Conservation (phyloP, 73 alveolate genomes). For the Durusdinium trenchii region DNA sequence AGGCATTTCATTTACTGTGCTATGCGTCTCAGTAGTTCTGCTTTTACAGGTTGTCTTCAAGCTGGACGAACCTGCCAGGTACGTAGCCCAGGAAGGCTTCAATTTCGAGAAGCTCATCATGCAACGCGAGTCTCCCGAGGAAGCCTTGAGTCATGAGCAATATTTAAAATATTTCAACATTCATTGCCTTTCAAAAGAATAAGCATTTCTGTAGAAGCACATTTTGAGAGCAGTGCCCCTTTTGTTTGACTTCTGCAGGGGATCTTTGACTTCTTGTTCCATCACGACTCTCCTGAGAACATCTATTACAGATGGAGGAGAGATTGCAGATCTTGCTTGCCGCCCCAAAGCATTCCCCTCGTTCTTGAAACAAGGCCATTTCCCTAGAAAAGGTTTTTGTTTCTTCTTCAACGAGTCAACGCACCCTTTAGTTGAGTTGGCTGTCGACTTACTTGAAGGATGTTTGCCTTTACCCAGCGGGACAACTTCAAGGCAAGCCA, state of each 20-base stretch:
- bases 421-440: neutral
- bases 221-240: neutral
- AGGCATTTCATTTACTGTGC: neutral
- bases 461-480: constrained; percentile 72
- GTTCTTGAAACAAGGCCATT: too few relatives aligned
- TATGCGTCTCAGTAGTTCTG: neutral
- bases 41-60: neutral
- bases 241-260: neutral
- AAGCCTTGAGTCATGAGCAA: neutral
- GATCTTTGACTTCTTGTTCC: constrained; percentile 64
- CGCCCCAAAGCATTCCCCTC: neutral
- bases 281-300: constrained; percentile 82
- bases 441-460: neutral
- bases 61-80: neutral
- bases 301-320: constrained; percentile 82
- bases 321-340: neutral
- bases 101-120: constrained; percentile 81
- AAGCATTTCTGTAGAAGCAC: neutral
- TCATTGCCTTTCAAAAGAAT: too few relatives aligned
- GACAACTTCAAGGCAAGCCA: constrained; percentile 74
- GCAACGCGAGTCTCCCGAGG: constrained; percentile 95
- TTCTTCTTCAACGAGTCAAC: neutral
- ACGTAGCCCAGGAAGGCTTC: constrained; percentile 87
- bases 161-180: too few relatives aligned
- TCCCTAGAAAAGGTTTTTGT: too few relatives aligned